These are phyloP conservation scores for Lentinus brumalis DNA, from an alignment of 768 basidiomycete species.

Conservation along the genomic window DNA sequence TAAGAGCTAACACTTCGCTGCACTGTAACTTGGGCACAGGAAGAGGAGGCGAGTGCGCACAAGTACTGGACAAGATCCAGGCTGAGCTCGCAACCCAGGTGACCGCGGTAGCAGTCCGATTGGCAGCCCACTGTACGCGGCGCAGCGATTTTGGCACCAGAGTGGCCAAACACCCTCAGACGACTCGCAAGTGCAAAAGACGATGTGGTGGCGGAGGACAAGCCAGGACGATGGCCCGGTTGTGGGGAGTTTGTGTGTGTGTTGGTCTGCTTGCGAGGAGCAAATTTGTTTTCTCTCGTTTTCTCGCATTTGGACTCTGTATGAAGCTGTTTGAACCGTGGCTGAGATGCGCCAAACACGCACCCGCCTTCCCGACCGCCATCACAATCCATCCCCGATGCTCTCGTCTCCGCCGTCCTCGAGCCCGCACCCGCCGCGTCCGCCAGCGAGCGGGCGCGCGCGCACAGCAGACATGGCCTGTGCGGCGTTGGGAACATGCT, in stretches of 20 bases:
- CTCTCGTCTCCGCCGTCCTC: slow-evolving; percentile 13
- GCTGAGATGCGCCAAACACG: slow-evolving; percentile 41
- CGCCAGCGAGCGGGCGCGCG: neutral
- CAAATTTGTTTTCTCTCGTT: slow-evolving; percentile 74
- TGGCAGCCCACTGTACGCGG: no score
- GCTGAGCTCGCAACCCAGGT: no score
- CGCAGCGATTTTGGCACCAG: no score
- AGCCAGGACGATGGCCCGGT: slow-evolving; percentile 16
- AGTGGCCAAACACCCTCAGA: no score
- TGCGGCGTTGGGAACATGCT: slow-evolving; percentile 31
- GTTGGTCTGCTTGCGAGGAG: slow-evolving; percentile 35
- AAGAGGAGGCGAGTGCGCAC: no score
- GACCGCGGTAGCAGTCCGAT: no score
- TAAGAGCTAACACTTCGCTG: no score
- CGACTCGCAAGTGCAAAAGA: neutral
- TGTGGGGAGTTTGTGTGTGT: slow-evolving; percentile 35
- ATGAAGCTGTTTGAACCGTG: slow-evolving; percentile 58
- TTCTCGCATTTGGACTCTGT: slow-evolving; percentile 73
- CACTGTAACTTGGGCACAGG: no score
- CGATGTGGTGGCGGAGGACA: neutral
- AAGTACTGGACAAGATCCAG: no score
- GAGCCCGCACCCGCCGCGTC: slow-evolving; percentile 3
- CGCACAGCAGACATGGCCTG: slow-evolving; percentile 23
- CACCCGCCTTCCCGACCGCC: slow-evolving; percentile 9
- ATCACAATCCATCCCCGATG: slow-evolving; percentile 4